phyloP scores from a whole-genome alignment of 768 basidiomycete species.

The Dioszegia aurantiaca region DNA sequence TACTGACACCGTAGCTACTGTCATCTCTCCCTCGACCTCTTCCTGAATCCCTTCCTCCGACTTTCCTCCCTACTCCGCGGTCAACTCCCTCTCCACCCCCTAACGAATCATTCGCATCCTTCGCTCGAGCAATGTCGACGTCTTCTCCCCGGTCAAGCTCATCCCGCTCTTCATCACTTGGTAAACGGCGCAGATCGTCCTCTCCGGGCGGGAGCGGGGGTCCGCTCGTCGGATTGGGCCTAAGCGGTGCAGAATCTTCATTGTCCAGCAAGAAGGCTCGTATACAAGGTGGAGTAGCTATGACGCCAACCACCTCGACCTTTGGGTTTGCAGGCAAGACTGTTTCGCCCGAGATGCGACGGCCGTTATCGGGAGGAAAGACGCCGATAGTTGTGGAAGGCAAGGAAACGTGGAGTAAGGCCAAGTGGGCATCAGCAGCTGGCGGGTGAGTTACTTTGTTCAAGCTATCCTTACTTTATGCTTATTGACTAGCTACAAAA shows the following conservation, averaged over 20 bases:
- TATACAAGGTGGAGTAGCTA: constrained; percentile 1
- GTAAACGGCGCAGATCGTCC: constrained; percentile 23
- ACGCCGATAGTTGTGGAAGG: not conserved
- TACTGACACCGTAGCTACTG: constrained; percentile 26
- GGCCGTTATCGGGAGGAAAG: not conserved
- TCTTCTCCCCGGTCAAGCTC: constrained; percentile 19
- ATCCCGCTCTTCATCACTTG: constrained; percentile 7
- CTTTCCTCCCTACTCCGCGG: constrained; percentile 40
- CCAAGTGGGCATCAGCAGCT: constrained; percentile 27
- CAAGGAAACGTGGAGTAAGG: constrained; percentile 25
- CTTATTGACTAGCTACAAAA: constrained; percentile 23
- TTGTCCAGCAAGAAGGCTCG: not conserved
- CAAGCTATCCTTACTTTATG: too few relatives aligned
- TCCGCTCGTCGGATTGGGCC: constrained; percentile 30
- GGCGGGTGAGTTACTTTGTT: constrained; percentile 17
- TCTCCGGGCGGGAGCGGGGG: constrained; percentile 2
- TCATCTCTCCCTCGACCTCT: constrained; percentile 34
- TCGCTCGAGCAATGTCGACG: constrained; percentile 11
- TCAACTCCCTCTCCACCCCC: constrained; percentile 28
- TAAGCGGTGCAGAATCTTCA: constrained; percentile 19
- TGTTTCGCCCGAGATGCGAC: not conserved
- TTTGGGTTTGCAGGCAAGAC: constrained; percentile 9
- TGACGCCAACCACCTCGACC: constrained; percentile 11
- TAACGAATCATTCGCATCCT: constrained; percentile 6
- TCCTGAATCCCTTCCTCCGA: constrained; percentile 32